A percentile compares a stretch with the other conserved stretches of the same genome.
Conservation (phyloP, 495 filamentous ascomycete species). For the Pseudoneurospora amorphoporcata region DNA sequence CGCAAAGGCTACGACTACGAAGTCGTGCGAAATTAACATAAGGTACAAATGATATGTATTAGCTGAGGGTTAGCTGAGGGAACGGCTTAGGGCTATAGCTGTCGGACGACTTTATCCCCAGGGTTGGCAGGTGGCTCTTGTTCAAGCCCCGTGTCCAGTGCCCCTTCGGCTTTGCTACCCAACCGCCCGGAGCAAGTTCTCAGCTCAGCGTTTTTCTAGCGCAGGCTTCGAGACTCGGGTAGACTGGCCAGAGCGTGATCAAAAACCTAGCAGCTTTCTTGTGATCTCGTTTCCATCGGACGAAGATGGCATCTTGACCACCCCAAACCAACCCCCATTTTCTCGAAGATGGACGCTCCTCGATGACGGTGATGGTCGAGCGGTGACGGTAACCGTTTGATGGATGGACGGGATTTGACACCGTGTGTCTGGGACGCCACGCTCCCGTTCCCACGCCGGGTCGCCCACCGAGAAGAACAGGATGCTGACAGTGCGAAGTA, state of each 20-base stretch:
- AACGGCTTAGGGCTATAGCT: neutral
- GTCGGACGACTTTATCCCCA: neutral
- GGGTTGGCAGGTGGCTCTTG: neutral
- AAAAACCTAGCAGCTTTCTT: neutral
- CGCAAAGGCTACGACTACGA: neutral
- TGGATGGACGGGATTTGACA: neutral
- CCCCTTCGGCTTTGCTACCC: neutral
- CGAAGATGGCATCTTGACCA: neutral
- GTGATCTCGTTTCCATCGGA: neutral
- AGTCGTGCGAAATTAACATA: neutral
- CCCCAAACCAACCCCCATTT: neutral
- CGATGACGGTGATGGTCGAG: neutral
- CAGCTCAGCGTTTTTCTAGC: neutral
- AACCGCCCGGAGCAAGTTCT: neutral
- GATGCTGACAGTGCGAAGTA: neutral
- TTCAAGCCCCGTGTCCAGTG: neutral
- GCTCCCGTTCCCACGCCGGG: neutral
- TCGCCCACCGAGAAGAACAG: neutral
- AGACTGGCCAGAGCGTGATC: neutral
- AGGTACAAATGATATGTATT: neutral
- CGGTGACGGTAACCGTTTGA: neutral
- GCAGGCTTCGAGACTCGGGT: neutral
- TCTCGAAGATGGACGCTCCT: neutral
- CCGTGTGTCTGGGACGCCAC: neutral
- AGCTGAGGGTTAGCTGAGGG: neutral